Conservation (phyloP, 129 eudicot species). For the Centrapalus pauciflorus region DNA sequence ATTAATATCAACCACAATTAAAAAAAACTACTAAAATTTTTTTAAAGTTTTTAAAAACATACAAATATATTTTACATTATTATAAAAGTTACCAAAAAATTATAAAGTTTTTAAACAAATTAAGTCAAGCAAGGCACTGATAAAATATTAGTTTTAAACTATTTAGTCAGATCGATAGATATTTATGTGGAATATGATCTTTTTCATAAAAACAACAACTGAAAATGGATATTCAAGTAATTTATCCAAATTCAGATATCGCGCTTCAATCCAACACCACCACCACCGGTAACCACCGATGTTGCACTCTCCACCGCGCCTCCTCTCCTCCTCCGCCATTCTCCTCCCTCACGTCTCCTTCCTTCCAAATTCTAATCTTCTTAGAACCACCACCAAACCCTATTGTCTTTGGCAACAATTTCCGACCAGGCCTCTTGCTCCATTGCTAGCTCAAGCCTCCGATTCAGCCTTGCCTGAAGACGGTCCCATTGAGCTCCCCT, state of each 20-base stretch:
- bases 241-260: constrained; percentile 23
- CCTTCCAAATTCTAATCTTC: constrained; percentile 20
- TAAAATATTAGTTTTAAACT: no score
- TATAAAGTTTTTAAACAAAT: no score
- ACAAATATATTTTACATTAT: no score
- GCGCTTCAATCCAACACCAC: constrained; percentile 12
- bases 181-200: no score
- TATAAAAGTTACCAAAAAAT: no score
- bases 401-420: constrained; percentile 8
- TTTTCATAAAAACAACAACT: no score
- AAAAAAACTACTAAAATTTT: no score
- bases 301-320: constrained; percentile 28
- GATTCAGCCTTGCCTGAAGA: constrained; percentile 39
- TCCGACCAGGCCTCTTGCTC: constrained; percentile 16
- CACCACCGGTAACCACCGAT: constrained; percentile 17
- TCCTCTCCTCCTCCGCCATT: constrained; percentile 8
- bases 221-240: no score
- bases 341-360: constrained; percentile 26
- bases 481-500: constrained; percentile 71
- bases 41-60: no score
- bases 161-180: no score
- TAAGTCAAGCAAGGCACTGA: no score
- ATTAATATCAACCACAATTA: no score
- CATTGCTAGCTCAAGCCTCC: constrained; percentile 48
- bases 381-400: constrained; percentile 25